A percentile compares a stretch with the other conserved stretches of the same genome.
phyloP scores from a whole-genome alignment of 441 rosid species.

The Erodium texanum region DNA sequence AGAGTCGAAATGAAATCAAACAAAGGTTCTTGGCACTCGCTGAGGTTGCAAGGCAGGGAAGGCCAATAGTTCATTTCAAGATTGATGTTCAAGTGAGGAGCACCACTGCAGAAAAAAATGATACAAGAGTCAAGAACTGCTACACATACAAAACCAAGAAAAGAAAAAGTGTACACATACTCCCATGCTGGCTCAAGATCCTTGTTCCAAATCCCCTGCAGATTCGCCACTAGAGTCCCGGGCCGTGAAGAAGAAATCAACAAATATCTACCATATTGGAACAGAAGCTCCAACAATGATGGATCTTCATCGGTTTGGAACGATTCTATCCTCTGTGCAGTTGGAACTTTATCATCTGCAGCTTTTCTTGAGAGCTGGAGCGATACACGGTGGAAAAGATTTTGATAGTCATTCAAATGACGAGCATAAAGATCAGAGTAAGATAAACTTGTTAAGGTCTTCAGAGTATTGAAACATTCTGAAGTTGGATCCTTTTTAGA shows the following conservation, averaged over 20 bases:
- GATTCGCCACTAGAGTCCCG: constrained; percentile 24
- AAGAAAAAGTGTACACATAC: constrained; percentile 10
- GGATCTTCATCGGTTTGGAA: constrained; percentile 24
- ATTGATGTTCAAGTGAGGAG: constrained; percentile 27
- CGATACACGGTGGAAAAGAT: constrained; percentile 22
- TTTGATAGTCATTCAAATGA: constrained; percentile 21
- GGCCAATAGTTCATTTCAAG: constrained; percentile 26
- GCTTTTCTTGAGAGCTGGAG: constrained; percentile 18
- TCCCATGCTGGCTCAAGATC: constrained; percentile 22
- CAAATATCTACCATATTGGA: constrained; percentile 24
- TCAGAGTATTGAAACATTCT: constrained; percentile 9
- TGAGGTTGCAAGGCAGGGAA: constrained; percentile 23
- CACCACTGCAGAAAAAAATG: constrained; percentile 12
- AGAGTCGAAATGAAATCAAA: constrained; percentile 19
- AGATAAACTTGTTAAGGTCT: constrained; percentile 15
- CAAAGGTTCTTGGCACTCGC: constrained; percentile 25
- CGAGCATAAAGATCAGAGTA: constrained; percentile 21
- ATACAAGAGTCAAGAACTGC: background rate
- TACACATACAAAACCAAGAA: background rate
- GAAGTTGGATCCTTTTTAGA: constrained; percentile 18
- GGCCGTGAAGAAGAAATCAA: constrained; percentile 24
- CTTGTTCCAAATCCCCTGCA: constrained; percentile 27
- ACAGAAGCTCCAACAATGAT: constrained; percentile 20
- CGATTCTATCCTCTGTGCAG: constrained; percentile 20
- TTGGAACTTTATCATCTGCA: constrained; percentile 7